These are phyloP conservation scores for Lachnellula arida DNA, from an alignment of 2,329 filamentous ascomycete species.

Conservation along the genomic window DNA sequence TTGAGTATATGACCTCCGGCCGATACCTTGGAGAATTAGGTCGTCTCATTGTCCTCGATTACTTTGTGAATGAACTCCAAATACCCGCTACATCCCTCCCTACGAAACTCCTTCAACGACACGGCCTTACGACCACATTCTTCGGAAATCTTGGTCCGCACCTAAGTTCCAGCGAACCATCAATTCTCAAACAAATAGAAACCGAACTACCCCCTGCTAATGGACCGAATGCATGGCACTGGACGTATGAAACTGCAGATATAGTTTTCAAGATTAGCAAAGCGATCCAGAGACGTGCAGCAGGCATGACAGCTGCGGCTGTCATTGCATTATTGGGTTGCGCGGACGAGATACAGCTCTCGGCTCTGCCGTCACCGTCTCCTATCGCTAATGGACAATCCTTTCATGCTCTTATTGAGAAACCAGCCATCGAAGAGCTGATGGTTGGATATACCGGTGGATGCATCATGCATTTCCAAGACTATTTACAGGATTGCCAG, in stretches of 20 bases:
- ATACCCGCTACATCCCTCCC: constrained; percentile 19
- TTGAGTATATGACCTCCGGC: constrained; percentile 96
- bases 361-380: constrained; percentile 22
- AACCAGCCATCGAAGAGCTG: constrained; percentile 49
- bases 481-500: constrained; percentile 68
- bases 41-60: constrained; percentile 72
- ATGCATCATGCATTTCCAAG: constrained; percentile 74
- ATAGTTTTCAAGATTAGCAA: constrained; percentile 63
- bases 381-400: constrained; percentile 7
- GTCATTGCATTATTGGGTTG: constrained; percentile 65
- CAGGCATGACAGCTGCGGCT: constrained; percentile 68
- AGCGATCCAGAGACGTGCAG: constrained; percentile 66
- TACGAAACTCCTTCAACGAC: constrained; percentile 11
- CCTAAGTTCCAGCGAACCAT: constrained; percentile 29
- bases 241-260: constrained; percentile 56
- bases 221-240: constrained; percentile 47
- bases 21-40: constrained; percentile 88
- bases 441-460: constrained; percentile 77
- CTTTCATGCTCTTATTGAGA: not conserved
- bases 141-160: constrained; percentile 64
- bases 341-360: constrained; percentile 56
- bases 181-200: constrained; percentile 44
- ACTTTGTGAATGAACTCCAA: constrained; percentile 57
- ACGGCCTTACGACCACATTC: constrained; percentile 62
- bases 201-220: constrained; percentile 49